These are phyloP conservation scores for Ceratocystis variospora DNA, from an alignment of 2,329 filamentous ascomycete genomes.

Conservation along the genomic window DNA sequence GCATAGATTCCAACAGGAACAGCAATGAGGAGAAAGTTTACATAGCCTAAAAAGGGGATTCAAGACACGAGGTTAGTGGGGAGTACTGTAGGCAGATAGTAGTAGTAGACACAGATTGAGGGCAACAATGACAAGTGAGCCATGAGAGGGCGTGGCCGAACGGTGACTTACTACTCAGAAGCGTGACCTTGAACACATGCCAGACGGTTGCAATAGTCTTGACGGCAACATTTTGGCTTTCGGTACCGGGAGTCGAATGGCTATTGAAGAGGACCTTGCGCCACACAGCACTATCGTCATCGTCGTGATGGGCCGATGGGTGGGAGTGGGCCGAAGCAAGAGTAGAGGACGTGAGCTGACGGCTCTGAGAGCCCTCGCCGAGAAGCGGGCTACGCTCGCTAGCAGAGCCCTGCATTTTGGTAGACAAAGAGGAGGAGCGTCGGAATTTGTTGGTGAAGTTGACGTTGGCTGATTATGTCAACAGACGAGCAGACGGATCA, in stretches of 20 bases:
- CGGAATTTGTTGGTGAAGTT: conserved; percentile 23
- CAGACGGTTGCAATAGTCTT: conserved; percentile 26
- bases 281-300: conserved; percentile 9
- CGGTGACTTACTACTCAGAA: conserved; percentile 42
- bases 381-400: conserved; percentile 33
- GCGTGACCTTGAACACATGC: conserved; percentile 44
- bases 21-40: conserved; percentile 59
- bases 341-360: not conserved
- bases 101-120: not conserved
- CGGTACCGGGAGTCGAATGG: conserved; percentile 37
- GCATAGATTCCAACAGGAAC: conserved; percentile 61
- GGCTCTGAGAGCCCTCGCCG: conserved; percentile 23
- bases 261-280: conserved; percentile 32
- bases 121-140: not conserved
- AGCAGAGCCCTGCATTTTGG: conserved; percentile 18
- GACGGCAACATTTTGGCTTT: conserved; percentile 30
- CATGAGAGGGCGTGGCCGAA: not conserved
- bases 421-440: conserved; percentile 18
- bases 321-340: conserved; percentile 4
- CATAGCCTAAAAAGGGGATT: conserved; percentile 32
- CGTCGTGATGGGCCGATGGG: not conserved
- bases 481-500: not conserved
- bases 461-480: conserved; percentile 22
- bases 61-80: not conserved
- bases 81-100: not conserved